These are phyloP conservation scores for Antrodiella citrinella DNA, from an alignment of 768 basidiomycete genomes.

Conservation along the genomic window DNA sequence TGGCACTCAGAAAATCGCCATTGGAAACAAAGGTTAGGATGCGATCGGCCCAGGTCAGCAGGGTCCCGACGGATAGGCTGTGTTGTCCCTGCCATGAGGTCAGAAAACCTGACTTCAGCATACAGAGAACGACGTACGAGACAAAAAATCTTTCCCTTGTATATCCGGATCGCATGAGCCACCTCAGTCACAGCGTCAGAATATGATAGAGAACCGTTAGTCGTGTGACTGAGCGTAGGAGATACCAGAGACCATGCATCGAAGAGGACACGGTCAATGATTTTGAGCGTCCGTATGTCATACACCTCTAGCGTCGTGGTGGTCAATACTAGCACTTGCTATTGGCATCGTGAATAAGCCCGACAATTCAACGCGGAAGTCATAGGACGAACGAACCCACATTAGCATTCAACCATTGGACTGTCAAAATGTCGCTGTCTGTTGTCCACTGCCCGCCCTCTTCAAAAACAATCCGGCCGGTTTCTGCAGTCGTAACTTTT, in stretches of 20 bases:
- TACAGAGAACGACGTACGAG: constrained; percentile 46
- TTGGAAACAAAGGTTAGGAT: constrained; percentile 75
- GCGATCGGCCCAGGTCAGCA: constrained; percentile 93
- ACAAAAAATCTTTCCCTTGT: constrained; percentile 88
- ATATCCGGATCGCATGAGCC: constrained; percentile 65
- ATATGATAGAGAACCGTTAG: constrained; percentile 39
- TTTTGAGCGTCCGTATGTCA: constrained; percentile 46
- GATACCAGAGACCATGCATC: constrained; percentile 50
- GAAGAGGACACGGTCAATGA: constrained; percentile 57
- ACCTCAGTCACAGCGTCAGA: constrained; percentile 44
- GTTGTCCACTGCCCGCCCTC: constrained; percentile 47
- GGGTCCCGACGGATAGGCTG: constrained; percentile 69
- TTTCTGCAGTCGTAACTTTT: constrained; percentile 49
- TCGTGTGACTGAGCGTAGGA: constrained; percentile 39
- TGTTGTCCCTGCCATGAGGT: constrained; percentile 45
- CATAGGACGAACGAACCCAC: constrained; percentile 48
- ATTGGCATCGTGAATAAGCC: constrained; percentile 4
- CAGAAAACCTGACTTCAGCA: constrained; percentile 3
- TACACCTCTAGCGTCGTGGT: constrained; percentile 54
- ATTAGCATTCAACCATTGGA: constrained; percentile 85
- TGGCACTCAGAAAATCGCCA: constrained; percentile 86
- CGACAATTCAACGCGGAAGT: background rate
- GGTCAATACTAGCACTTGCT: constrained; percentile 71
- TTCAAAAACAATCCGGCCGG: constrained; percentile 59
- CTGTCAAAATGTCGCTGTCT: constrained; percentile 53